A percentile compares a stretch with the other conserved stretches of the same genome.
Evolutionary conservation across 495 filamentous ascomycete species (phyloP).

Genomic region (Hypoxylon trugodes): DNA sequence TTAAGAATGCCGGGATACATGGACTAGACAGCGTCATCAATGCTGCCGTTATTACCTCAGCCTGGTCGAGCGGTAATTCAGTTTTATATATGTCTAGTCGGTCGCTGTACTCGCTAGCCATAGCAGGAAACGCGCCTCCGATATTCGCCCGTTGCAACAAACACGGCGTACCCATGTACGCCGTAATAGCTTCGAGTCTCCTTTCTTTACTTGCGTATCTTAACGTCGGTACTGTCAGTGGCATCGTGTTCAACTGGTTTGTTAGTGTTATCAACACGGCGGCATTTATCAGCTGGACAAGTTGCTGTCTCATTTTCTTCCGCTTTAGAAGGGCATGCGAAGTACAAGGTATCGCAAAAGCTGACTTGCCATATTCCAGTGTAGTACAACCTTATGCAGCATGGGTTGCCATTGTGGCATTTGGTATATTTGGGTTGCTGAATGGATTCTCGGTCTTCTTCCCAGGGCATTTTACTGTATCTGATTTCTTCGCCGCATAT

Average conservation of each 20-base stretch:
- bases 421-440: conserved; percentile 62
- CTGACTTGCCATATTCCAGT: conserved; percentile 61
- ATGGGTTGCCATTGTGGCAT: conserved; percentile 57
- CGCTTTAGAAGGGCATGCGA: conserved; percentile 64
- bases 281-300: conserved; percentile 70
- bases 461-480: conserved; percentile 53
- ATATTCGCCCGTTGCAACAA: conserved; percentile 61
- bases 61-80: conserved; percentile 73
- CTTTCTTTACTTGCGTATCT: conserved; percentile 65
- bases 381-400: conserved; percentile 63
- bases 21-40: conserved; percentile 74
- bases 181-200: conserved; percentile 56
- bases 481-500: conserved; percentile 67
- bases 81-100: conserved; percentile 75
- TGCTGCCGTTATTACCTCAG: conserved; percentile 71
- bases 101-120: conserved; percentile 68
- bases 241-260: conserved; percentile 65
- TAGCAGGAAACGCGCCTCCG: conserved; percentile 64
- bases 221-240: conserved; percentile 52
- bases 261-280: conserved; percentile 68
- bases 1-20: conserved; percentile 67
- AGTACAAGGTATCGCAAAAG: conserved; percentile 55
- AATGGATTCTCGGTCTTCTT: conserved; percentile 73
- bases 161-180: conserved; percentile 58
- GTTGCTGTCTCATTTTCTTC: conserved; percentile 66